Evolutionary conservation across 1,284 basidiomycete genomes (phyloP).

Genomic region (Xerocomus nothofagi): DNA sequence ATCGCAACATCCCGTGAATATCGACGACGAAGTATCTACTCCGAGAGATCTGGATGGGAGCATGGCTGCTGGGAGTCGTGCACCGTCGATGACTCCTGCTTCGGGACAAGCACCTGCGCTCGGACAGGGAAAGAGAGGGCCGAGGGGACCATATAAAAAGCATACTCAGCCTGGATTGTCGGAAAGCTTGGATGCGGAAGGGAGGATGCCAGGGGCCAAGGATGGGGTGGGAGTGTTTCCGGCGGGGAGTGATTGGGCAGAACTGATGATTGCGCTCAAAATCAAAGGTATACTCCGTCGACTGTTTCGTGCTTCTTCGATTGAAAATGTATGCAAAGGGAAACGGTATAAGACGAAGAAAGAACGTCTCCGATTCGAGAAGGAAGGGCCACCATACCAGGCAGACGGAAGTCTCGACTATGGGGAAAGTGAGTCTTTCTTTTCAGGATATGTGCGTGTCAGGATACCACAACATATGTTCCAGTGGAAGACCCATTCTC

Average conservation of each 20-base stretch:
- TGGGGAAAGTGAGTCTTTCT: constrained; percentile 49
- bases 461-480: not conserved
- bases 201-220: constrained; percentile 68
- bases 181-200: constrained; percentile 64
- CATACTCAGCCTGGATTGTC: constrained; percentile 39
- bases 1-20: constrained; percentile 33
- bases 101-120: constrained; percentile 39
- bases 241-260: constrained; percentile 64
- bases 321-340: constrained; percentile 39
- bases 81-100: constrained; percentile 27
- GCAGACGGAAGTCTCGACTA: constrained; percentile 76
- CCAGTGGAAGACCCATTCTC: constrained; percentile 78
- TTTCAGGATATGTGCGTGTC: not conserved
- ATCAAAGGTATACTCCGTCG: constrained; percentile 52
- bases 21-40: constrained; percentile 27
- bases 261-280: constrained; percentile 67
- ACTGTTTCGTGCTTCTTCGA: not conserved
- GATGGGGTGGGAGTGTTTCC: constrained; percentile 73
- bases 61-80: constrained; percentile 26
- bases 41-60: constrained; percentile 27
- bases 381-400: constrained; percentile 63
- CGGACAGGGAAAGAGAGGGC: constrained; percentile 33
- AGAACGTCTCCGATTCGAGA: constrained; percentile 69
- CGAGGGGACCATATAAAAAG: constrained; percentile 52
- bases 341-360: constrained; percentile 78